Evolutionary conservation across 805 yeast species (phyloP), one percentile per base, ranked within the genome.

Genomic region (Saturnispora sekii): DNA sequence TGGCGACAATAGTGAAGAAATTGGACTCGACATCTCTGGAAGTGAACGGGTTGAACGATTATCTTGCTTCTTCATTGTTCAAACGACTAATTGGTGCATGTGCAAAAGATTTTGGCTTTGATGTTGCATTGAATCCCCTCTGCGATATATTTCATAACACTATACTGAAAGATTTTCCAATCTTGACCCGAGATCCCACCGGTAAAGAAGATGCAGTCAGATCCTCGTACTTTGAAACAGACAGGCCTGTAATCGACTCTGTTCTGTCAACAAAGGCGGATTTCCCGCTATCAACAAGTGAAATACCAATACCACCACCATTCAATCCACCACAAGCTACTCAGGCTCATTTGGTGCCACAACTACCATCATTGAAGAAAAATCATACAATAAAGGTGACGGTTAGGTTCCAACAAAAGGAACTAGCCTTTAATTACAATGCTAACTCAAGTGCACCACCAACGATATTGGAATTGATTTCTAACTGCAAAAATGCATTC

Each of bases 61-160:
- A 67, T 18, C 69, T 73, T 28, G 80, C 82, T 0, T 66, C 73
- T 0, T 69, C 76, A 43, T 63, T 84, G 4, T 64, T 83, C 38
- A 72, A 72, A 52, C 74, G 79, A 33, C 56, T 81, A 21, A 57
- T 84, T 16, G 94, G 93, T 2, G 79, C 82, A 9, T 73, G 86
- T 48, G 72, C 82, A 32, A 80, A 77, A 49, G 95, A 85, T 60
- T 85, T 80, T 64, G 94, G 95, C 1, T 85, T 85, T 58, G 88
- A 86, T 54, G 58, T 71, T 3, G 69, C 80, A n/a, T 63, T 83
- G 46, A 70, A 70, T 47, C 80, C 84, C 3, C 60, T 86, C 26
- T 74, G 84, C 49, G 90, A 83, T 51, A 70, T 84, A 2, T 74
- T 82, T 53, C 81, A 79, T 56, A 78, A 73, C 43, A 63, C 74